Evolutionary conservation across 1,284 basidiomycete species (phyloP), one percentile per base, ranked within the genome.

Genomic region (Quambalaria eucalypti): DNA sequence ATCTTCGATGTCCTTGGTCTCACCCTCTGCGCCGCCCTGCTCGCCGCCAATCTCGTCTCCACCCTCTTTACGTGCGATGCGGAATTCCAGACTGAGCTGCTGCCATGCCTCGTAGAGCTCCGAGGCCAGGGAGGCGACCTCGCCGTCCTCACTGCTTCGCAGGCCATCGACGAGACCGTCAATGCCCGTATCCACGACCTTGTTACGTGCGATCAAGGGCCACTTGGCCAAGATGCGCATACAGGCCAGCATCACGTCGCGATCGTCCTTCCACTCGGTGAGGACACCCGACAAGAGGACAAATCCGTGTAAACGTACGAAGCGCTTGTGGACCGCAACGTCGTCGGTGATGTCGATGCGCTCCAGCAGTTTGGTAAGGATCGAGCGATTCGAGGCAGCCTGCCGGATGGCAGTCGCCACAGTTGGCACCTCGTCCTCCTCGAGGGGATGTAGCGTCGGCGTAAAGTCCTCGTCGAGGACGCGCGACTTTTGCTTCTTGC

Each of bases 251-350:
- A 86, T 78, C 29, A 96, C 80, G 38, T 91, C 87, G 25, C 79
- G 64, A 65, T 97, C 88, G 28, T 83, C 80, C 14, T 77, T 75
- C 70, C 90, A 81, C 68, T 97, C 91, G 48, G 87, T 83, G 29
- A 97, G 78, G 44, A 97, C 81, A 71, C 87, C 90, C 48, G 83
- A 86, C 88, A 97, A 91, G 23, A 93, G 79, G 76, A 87, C 88
- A 74, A 95, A 91, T 1, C 91, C 92, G 76, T 95, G 90, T 70
- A 97, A 79, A 28, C 91, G 87, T 83, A 96, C 88, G 52, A 97
- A 80, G 71, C 90, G 84, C 44, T 89, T 83, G 33, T 92, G 81
- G 19, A 90, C 84, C 0, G 82, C 80, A 42, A 83, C 81, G 56
- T 95, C 90, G 36, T 86, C 84, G 1, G 91, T 93, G 66, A 93